Evolutionary conservation across 129 eudicot species (phyloP).

Genomic region (Centrapalus pauciflorus): DNA sequence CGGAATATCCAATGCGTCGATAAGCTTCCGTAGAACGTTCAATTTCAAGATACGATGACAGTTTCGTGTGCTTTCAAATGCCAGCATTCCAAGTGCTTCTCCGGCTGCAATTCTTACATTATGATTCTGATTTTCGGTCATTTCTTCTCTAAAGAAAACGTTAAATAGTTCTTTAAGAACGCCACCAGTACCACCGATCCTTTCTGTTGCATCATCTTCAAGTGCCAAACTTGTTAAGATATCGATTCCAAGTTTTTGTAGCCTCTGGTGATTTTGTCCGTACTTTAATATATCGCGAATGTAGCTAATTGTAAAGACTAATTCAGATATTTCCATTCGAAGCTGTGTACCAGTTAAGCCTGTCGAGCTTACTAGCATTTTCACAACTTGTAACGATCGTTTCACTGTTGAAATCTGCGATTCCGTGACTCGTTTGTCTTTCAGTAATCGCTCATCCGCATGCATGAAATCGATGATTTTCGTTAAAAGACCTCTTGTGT

Average conservation of each 20-base stretch:
- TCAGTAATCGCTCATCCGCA: constrained; percentile 47
- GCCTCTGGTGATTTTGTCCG: constrained; percentile 54
- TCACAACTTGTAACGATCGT: constrained; percentile 70
- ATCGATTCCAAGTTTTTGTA: constrained; percentile 81
- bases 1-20: constrained; percentile 50
- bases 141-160: constrained; percentile 52
- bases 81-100: constrained; percentile 86
- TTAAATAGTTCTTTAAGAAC: constrained; percentile 61
- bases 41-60: constrained; percentile 57
- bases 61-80: constrained; percentile 56
- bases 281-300: constrained; percentile 62
- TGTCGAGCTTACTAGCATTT: constrained; percentile 72
- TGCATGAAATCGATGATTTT: constrained; percentile 74
- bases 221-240: constrained; percentile 68
- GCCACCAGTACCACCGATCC: constrained; percentile 84
- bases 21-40: constrained; percentile 35
- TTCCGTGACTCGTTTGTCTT: constrained; percentile 31
- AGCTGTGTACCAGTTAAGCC: constrained; percentile 85
- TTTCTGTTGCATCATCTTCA: constrained; percentile 81
- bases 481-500: constrained; percentile 66
- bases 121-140: constrained; percentile 17
- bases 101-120: constrained; percentile 79
- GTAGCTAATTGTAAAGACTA: constrained; percentile 72
- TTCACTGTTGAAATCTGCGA: constrained; percentile 66
- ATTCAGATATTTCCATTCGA: constrained; percentile 66